Conservation (phyloP, 2,329 filamentous ascomycete species). For the Albophoma yamanashiensis region DNA sequence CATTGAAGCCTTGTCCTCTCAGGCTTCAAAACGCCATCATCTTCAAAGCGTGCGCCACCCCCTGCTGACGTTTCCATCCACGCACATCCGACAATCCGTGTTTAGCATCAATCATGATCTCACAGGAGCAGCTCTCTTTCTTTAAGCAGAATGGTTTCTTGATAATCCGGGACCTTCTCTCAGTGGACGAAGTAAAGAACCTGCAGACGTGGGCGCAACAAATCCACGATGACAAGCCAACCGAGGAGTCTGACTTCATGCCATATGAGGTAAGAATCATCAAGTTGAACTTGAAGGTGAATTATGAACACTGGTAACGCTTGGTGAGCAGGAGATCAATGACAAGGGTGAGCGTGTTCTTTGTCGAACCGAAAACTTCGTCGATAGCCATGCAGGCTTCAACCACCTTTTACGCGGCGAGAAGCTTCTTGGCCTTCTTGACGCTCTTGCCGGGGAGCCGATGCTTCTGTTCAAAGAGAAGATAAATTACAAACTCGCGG, state of each 20-base stretch:
- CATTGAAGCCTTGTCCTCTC: not conserved
- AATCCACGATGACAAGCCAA: slow-evolving; percentile 7
- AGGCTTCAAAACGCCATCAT: not conserved
- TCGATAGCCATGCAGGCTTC: slow-evolving; percentile 8
- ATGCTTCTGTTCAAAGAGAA: slow-evolving; percentile 11
- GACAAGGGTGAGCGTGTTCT: slow-evolving; percentile 7
- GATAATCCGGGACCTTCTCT: slow-evolving; percentile 8
- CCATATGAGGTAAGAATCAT: slow-evolving; percentile 5
- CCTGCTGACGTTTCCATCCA: not conserved
- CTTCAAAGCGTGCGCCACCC: not conserved
- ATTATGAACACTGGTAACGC: not conserved
- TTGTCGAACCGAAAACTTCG: slow-evolving; percentile 10
- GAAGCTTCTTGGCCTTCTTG: slow-evolving; percentile 6
- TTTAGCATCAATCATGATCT: slow-evolving; percentile 1
- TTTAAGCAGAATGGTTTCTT: slow-evolving; percentile 9
- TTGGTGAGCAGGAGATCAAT: slow-evolving; percentile 4
- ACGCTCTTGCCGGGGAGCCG: slow-evolving; percentile 6
- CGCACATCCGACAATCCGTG: not conserved
- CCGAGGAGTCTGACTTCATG: slow-evolving; percentile 5
- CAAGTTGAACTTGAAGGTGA: not conserved
- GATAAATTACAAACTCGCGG: slow-evolving; percentile 11
- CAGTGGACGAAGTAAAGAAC: slow-evolving; percentile 1
- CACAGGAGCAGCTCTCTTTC: slow-evolving; percentile 2
- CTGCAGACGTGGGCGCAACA: slow-evolving; percentile 9
- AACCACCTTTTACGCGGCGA: slow-evolving; percentile 6